These are phyloP conservation scores for Monosporascus sp. DNA, from an alignment of 2,329 filamentous ascomycete species.

Conservation along the genomic window DNA sequence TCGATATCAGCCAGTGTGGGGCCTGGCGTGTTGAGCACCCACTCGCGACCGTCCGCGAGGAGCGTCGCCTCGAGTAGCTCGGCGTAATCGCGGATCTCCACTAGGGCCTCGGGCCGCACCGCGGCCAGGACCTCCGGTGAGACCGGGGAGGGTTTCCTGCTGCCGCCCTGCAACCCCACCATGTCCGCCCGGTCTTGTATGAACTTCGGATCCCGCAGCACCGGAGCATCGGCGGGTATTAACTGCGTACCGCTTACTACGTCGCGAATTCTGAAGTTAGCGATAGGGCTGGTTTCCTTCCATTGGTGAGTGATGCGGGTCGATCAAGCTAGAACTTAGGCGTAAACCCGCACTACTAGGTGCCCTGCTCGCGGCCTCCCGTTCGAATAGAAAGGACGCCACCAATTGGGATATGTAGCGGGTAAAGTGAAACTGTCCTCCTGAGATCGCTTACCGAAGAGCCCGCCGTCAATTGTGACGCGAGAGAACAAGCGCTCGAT, in stretches of 20 bases:
- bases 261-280: too few species aligned
- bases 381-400: too few species aligned
- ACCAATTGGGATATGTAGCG: too few species aligned
- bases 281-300: too few species aligned
- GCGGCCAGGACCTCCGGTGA: constrained; percentile 18
- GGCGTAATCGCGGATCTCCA: constrained; percentile 49
- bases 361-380: too few species aligned
- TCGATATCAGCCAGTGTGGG: constrained; percentile 64
- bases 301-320: too few species aligned
- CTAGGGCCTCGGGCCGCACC: constrained; percentile 48
- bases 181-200: constrained; percentile 49
- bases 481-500: constrained; percentile 51
- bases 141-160: constrained; percentile 11
- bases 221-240: constrained; percentile 51
- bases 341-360: too few species aligned
- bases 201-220: constrained; percentile 54
- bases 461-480: constrained; percentile 50
- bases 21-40: constrained; percentile 49
- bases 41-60: constrained; percentile 60
- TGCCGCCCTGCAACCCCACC: constrained; percentile 17
- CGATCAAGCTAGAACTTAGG: too few species aligned
- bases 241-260: constrained; percentile 39
- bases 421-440: too few species aligned
- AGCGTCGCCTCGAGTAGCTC: constrained; percentile 56
- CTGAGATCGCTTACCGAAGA: constrained; percentile 38